These are phyloP conservation scores for Paramecium bursaria DNA, from an alignment of 73 alveolate genomes.

Conservation along the genomic window DNA sequence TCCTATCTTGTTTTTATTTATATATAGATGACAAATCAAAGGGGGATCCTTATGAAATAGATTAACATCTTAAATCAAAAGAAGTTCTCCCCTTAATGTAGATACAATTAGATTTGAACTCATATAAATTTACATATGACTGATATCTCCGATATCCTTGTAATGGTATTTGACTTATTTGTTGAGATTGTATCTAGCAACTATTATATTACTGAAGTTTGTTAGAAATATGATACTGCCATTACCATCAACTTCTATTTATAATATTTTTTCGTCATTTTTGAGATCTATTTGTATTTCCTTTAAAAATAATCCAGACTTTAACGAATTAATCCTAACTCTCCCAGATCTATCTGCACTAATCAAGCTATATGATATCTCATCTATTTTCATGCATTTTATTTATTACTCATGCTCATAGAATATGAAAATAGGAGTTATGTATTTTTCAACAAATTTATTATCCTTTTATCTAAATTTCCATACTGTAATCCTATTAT, in stretches of 20 bases:
- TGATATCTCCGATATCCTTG: neutral
- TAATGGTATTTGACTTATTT: neutral
- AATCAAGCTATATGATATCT: neutral
- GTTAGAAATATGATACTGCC: constrained; percentile 15
- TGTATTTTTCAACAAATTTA: neutral
- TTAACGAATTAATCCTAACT: neutral
- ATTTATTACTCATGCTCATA: constrained; percentile 48
- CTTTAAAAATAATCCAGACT: constrained; percentile 19
- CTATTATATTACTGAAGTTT: constrained; percentile 4
- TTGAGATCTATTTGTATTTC: constrained; percentile 1
- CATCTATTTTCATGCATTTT: constrained; percentile 21
- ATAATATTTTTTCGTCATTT: neutral
- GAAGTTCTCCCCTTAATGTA: constrained; percentile 39
- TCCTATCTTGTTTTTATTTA: neutral
- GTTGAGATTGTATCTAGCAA: neutral
- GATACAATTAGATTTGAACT: constrained; percentile 18
- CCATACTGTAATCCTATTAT: constrained; percentile 55
- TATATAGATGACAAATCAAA: constrained; percentile 3
- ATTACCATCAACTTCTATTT: neutral
- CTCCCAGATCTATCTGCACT: constrained; percentile 46
- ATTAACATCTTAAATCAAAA: constrained; percentile 5
- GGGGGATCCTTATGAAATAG: neutral
- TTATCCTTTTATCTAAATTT: neutral
- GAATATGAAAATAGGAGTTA: neutral
- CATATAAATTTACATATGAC: neutral